Percentiles rank a stretch among this genome's conserved stretches.
Conservation (phyloP, 768 basidiomycete genomes). For the Brasilioporus rufonigricans region DNA sequence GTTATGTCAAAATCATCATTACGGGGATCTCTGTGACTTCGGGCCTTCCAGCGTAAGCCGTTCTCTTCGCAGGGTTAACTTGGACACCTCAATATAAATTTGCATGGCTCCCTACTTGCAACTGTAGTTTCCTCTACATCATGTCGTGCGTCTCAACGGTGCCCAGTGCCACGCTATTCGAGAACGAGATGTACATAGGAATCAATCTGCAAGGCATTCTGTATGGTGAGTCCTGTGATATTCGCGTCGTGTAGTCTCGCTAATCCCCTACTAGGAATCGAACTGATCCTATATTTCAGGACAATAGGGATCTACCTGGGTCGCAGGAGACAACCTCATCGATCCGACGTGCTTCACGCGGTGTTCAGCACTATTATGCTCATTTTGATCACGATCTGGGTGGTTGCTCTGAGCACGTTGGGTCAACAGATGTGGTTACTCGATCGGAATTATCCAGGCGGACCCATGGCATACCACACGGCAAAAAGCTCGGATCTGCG, state of each 20-base stretch:
- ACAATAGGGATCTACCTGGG: slow-evolving; percentile 10
- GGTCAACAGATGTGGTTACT: slow-evolving; percentile 34
- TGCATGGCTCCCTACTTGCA: neutral
- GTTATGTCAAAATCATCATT: too few relatives aligned
- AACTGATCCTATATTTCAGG: slow-evolving; percentile 14
- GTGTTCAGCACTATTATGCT: slow-evolving; percentile 19
- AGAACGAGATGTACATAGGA: slow-evolving; percentile 12
- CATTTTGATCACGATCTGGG: slow-evolving; percentile 28
- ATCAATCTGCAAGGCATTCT: slow-evolving; percentile 12
- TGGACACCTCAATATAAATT: too few relatives aligned
- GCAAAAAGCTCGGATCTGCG: neutral
- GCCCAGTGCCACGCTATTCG: neutral
- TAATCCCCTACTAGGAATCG: slow-evolving; percentile 9
- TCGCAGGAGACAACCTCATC: neutral
- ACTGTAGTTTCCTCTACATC: neutral
- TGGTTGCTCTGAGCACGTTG: neutral
- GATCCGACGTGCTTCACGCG: slow-evolving; percentile 12
- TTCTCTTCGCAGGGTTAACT: too few relatives aligned
- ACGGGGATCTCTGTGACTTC: too few relatives aligned
- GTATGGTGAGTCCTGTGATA: slow-evolving; percentile 6
- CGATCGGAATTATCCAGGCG: slow-evolving; percentile 31
- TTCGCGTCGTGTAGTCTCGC: neutral
- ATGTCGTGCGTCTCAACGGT: neutral
- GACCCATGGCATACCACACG: slow-evolving; percentile 10
- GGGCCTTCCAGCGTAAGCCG: too few relatives aligned